Evolutionary conservation across 2,329 filamentous ascomycete genomes (phyloP), one percentile per base, ranked within the genome.

Genomic region (Hypoxylon sp.): DNA sequence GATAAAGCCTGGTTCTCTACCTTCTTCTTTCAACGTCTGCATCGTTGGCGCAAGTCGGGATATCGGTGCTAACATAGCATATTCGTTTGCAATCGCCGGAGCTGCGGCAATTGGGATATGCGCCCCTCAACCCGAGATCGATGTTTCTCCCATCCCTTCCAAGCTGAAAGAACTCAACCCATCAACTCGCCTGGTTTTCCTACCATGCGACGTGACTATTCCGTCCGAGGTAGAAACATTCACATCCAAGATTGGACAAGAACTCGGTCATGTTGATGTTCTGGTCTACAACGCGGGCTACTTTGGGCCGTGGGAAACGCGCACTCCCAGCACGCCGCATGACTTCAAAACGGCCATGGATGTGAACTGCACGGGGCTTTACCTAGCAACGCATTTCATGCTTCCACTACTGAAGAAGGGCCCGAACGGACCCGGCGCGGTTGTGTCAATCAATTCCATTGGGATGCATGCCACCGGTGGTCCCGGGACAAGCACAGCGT

Each of bases 221-320:
- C n/a, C 34, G 1, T 37, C 34, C 4, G 34, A 37, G n/a, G 34
- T 37, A 7, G 34, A 37, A 25, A 20, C 34, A 16, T 37, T 37
- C 11, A 20, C 34, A 12, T 37, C 34, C n/a, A 37, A 25, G 34
- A 37, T 37, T 2, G 11, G 15, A 16, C 19, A 37, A 2, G 34
- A 17, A 25, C 20, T 37, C 20, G 34, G 34, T 3, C 20, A 37
- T 25, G 20, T 37, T 19, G 34, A 37, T 16, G 20, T 37, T 3
- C 13, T 37, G n/a, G 34, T 37, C 20, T 37, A 37, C 15, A 37
- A 21, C 34, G 34, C 34, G 6, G 20, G 20, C n/a, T 37, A 37
- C 20, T 37, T 37, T 26, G 34, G 34, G 12, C 20, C 34, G n/a
- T 21, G 20, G 34, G 34, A 37, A 20, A 37, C 34, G 3, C 34